A percentile compares a stretch with the other conserved stretches of the same genome.
Conservation (phyloP, 2,329 filamentous ascomycete genomes). For the Fusarium euwallaceae region DNA sequence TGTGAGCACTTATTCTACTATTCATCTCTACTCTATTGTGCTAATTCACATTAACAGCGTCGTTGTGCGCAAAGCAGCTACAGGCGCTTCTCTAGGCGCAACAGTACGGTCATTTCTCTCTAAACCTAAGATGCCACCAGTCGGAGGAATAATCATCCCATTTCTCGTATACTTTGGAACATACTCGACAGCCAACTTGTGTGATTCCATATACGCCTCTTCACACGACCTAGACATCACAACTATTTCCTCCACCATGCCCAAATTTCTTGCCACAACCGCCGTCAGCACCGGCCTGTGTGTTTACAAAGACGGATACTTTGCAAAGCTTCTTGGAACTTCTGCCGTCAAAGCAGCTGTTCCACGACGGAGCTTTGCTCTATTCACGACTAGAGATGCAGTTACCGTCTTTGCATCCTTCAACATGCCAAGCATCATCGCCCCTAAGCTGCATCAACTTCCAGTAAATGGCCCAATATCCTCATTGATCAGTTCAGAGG, state of each 20-base stretch:
- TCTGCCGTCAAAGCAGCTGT: neutral
- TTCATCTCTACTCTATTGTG: neutral
- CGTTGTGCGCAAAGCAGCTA: constrained; percentile 24
- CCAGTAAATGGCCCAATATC: neutral
- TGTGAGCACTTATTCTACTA: constrained; percentile 8
- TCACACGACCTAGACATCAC: constrained; percentile 11
- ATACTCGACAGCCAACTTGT: constrained; percentile 29
- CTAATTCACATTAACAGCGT: neutral
- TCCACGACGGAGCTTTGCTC: neutral
- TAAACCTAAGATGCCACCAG: constrained; percentile 9
- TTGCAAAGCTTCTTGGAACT: constrained; percentile 4
- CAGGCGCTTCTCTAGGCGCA: constrained; percentile 12
- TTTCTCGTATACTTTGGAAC: constrained; percentile 34
- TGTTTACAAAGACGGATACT: constrained; percentile 23
- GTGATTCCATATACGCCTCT: constrained; percentile 22
- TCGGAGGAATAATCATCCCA: constrained; percentile 19
- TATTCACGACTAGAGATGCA: neutral
- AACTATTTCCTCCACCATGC: constrained; percentile 11
- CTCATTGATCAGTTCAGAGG: neutral
- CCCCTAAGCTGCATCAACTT: neutral
- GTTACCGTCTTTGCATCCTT: neutral
- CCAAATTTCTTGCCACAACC: constrained; percentile 31
- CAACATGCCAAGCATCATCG: constrained; percentile 2
- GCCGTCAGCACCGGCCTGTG: constrained; percentile 16
- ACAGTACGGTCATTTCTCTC: constrained; percentile 15